Base-by-base conservation (phyloP, 176 grass and related monocot species). In the Bolboschoenus planiculmis region DNA sequence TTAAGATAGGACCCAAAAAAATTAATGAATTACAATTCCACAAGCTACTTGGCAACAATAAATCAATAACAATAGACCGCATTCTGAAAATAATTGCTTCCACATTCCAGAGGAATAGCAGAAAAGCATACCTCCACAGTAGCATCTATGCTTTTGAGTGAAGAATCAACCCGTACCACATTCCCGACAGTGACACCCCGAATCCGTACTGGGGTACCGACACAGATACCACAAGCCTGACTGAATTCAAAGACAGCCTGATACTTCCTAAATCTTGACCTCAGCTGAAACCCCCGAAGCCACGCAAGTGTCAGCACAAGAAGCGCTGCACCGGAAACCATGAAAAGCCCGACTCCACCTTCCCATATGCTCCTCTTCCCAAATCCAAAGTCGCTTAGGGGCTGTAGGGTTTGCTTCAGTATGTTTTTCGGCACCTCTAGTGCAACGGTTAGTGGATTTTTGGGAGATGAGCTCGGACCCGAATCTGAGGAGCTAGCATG, bases 311-410 rank as follows among this genome's bases (percentile, higher is more conserved):
- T 68, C 53, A 99, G 91, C 21, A 91, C 97, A 9, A 99, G 83
- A 21, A 99, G 58, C 16, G 64, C 91, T 0, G 89, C 93, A 10
- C 93, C 97, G 24, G 97, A 93, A 74, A 99, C 93, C 89, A 99
- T 91, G 89, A 99, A 95, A 73, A 99, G 84, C 68, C 96, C 97
- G 36, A 99, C 93, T 36, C 97, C 97, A 68, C 97, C 97, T 81
- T 99, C 97, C 97, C 93, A 99, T 71, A 99, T 88, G 83, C 93
- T 95, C 79, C 86, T 85, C n/a, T 53, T 84, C 48, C 97, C 97
- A 48, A 96, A 99, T 20, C 97, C 97, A 46, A 86, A 96, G 65
- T 99, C 97, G 4, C 96, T 86, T 0, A 96, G 88, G 13, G 93
- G 97, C 53, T 92, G 90, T 42, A 99, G 65, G 33, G 97, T 96